phyloP scores from a whole-genome alignment of 1,284 basidiomycete genomes.

The Coniferiporia sulphurascens region DNA sequence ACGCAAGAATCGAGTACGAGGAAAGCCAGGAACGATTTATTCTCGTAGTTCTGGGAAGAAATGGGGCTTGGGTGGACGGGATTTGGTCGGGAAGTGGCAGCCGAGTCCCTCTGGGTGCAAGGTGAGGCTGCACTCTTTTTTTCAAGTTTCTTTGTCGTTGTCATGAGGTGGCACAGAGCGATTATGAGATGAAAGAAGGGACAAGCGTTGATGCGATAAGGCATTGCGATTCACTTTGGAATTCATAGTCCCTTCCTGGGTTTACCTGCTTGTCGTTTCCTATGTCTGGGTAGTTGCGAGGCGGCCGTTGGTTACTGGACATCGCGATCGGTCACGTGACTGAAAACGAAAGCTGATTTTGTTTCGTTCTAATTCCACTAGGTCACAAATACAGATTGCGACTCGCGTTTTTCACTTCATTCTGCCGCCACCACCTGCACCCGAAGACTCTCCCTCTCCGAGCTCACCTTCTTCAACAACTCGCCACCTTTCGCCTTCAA shows the following conservation, averaged over 20 bases:
- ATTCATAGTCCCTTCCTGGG: not conserved
- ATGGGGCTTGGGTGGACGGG: slow-evolving; percentile 97
- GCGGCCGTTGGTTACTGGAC: not conserved
- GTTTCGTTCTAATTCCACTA: slow-evolving; percentile 31
- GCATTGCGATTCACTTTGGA: not conserved
- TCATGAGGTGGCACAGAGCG: slow-evolving; percentile 6
- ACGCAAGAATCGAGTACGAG: slow-evolving; percentile 94
- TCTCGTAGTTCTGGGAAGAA: slow-evolving; percentile 87
- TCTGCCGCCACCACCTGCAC: slow-evolving; percentile 70
- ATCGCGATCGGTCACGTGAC: slow-evolving; percentile 11
- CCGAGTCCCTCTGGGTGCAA: slow-evolving; percentile 74
- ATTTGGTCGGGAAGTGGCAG: slow-evolving; percentile 89
- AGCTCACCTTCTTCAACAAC: slow-evolving; percentile 61
- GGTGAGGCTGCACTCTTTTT: slow-evolving; percentile 44
- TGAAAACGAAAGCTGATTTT: slow-evolving; percentile 12
- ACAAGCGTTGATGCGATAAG: not conserved
- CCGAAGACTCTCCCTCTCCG: slow-evolving; percentile 72
- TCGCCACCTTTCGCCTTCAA: slow-evolving; percentile 58
- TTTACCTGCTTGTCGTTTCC: not conserved
- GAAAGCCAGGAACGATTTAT: slow-evolving; percentile 85
- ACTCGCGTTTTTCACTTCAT: slow-evolving; percentile 97
- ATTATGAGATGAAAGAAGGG: not conserved
- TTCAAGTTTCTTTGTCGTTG: not conserved
- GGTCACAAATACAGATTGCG: slow-evolving; percentile 98
- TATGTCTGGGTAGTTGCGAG: not conserved